Conservation (phyloP, 2,329 filamentous ascomycete genomes). For the Fusarium penzigii region DNA sequence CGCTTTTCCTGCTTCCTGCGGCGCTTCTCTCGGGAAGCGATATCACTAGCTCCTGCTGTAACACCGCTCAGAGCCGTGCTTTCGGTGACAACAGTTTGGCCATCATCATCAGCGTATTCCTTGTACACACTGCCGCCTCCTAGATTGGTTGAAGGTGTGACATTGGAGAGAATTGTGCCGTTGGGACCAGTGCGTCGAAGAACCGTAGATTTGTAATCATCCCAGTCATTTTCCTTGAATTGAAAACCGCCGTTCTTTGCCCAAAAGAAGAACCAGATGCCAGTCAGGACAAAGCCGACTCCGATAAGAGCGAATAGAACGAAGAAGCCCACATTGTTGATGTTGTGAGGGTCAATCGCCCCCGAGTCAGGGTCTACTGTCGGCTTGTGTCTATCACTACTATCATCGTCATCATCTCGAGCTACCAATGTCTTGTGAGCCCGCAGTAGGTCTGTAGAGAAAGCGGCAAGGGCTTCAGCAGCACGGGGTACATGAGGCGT, state of each 20-base stretch:
- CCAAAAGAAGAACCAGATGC: slow-evolving; percentile 99
- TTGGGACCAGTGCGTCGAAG: slow-evolving; percentile 86
- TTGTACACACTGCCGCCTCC: slow-evolving; percentile 87
- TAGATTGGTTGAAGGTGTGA: slow-evolving; percentile 77
- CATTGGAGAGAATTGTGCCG: slow-evolving; percentile 80
- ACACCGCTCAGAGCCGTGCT: slow-evolving; percentile 53
- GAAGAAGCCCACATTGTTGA: slow-evolving; percentile 74
- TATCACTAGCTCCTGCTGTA: slow-evolving; percentile 58
- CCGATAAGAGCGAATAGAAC: slow-evolving; percentile 85
- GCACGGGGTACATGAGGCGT: slow-evolving; percentile 16
- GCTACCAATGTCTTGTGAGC: slow-evolving; percentile 45
- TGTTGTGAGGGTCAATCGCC: slow-evolving; percentile 53
- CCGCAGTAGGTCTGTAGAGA: slow-evolving; percentile 43
- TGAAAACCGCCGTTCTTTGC: slow-evolving; percentile 93
- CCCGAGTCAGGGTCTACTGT: slow-evolving; percentile 46
- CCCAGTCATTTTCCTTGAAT: slow-evolving; percentile 87
- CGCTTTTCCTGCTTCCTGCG: slow-evolving; percentile 55
- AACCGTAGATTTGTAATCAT: slow-evolving; percentile 97
- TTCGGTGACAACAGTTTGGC: slow-evolving; percentile 48
- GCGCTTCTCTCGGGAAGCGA: slow-evolving; percentile 56
- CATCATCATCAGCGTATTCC: slow-evolving; percentile 60
- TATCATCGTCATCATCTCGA: slow-evolving; percentile 38
- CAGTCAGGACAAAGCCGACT: slow-evolving; percentile 69
- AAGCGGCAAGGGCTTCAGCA: slow-evolving; percentile 28
- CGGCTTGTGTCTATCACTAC: slow-evolving; percentile 26